Conservation (phyloP, 2,329 filamentous ascomycete species). For the Cordyceps fumosorosea region DNA sequence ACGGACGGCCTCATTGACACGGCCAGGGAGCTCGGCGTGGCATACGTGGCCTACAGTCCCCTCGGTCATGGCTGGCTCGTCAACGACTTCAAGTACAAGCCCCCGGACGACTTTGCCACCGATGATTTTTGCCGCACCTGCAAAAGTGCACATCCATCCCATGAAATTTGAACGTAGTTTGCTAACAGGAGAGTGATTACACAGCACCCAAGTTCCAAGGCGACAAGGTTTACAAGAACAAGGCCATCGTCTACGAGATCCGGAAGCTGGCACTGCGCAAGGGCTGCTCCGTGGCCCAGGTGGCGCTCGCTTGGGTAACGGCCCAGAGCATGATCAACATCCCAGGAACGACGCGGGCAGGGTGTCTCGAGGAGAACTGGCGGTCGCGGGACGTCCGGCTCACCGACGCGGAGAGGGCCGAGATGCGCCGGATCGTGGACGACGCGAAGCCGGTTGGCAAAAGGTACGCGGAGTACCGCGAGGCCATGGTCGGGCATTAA, state of each 20-base stretch:
- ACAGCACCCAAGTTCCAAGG: constrained; percentile 31
- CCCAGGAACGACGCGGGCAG: constrained; percentile 36
- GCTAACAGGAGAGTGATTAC: too few relatives aligned
- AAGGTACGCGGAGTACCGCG: neutral
- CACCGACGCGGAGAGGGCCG: neutral
- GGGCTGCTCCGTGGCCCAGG: constrained; percentile 27
- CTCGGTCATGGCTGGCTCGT: constrained; percentile 42
- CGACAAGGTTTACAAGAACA: constrained; percentile 39
- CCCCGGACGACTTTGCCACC: constrained; percentile 38
- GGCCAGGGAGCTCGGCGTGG: constrained; percentile 32
- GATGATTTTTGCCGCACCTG: constrained; percentile 37
- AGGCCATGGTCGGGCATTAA: neutral
- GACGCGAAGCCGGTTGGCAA: neutral
- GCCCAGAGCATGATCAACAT: constrained; percentile 38
- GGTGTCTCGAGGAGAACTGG: constrained; percentile 34
- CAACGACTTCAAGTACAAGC: constrained; percentile 34
- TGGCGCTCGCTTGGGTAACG: constrained; percentile 34
- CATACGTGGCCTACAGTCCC: constrained; percentile 40
- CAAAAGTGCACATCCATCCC: too few relatives aligned
- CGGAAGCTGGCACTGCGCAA: constrained; percentile 30
- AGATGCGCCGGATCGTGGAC: neutral
- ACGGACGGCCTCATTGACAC: constrained; percentile 34
- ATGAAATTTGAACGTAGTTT: too few relatives aligned
- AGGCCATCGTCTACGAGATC: constrained; percentile 33
- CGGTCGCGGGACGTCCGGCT: constrained; percentile 19